Evolutionary conservation across 2,329 filamentous ascomycete species (phyloP), one percentile per base, ranked within the genome.

Genomic region (Ophiobolus disseminans): DNA sequence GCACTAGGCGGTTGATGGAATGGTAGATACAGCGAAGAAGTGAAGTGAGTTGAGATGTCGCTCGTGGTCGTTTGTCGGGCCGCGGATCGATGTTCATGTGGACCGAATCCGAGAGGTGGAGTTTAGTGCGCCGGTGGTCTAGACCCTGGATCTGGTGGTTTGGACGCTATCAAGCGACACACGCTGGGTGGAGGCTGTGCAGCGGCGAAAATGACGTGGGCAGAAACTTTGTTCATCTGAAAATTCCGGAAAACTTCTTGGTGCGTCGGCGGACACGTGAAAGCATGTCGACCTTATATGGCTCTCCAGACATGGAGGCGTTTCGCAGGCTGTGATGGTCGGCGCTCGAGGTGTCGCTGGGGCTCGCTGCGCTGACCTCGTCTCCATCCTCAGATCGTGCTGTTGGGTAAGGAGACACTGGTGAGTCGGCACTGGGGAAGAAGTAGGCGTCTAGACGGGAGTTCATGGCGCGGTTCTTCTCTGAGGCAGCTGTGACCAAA

Each of bases 381-480:
- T 66, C 67, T 17, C 68, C 67, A 21, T 57, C 63, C 38, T 72
- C 69, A 11, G n/a, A 14, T 16, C 49, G 64, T 22, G 66, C 35
- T 10, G 61, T 53, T 19, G 66, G 63, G 38, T 68, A 67, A 2
- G 62, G 55, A 4, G 58, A 58, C n/a, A 58, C 46, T 17, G 64
- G 58, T 5, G 58, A 55, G 38, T 60, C 57, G 50, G 58, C 53
- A 16, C 60, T 50, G 28, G 68, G 58, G 35, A 68, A 62, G 50
- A 74, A 68, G 65, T 74, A 74, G 17, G 69, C 65, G 37, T 73
- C 71, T n/a, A 74, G 63, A 14, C 70, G 58, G 21, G 68, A 66
- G 55, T 72, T 74, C 65, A 72, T 72, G 8, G 72, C 72, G 17
- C 67, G 61, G 56, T 73, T 74, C 66, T 72, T 73, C 63, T 73